These are phyloP conservation scores for Ceratobasidium sp. DNA, from an alignment of 1,284 basidiomycete species.

Conservation along the genomic window DNA sequence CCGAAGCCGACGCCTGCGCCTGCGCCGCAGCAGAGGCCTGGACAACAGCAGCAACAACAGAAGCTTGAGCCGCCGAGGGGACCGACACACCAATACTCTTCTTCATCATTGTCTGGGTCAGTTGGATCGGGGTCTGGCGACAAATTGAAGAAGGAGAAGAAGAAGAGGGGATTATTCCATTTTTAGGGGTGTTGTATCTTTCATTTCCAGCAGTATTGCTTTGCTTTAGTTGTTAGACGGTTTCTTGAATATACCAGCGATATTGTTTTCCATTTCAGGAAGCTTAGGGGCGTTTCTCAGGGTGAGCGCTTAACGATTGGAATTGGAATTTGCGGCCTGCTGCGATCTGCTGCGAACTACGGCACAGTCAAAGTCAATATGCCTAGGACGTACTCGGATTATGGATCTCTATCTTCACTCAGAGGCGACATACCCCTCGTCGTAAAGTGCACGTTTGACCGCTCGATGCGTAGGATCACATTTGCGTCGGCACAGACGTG, in stretches of 20 bases:
- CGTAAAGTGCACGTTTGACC: constrained; percentile 83
- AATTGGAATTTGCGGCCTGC: constrained; percentile 20
- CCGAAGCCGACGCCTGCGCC: constrained; percentile 57
- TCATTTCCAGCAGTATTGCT: neutral
- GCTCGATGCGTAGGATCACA: constrained; percentile 77
- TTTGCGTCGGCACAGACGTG: constrained; percentile 83
- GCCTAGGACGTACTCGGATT: constrained; percentile 43
- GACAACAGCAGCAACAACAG: constrained; percentile 53
- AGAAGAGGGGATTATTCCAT: constrained; percentile 81
- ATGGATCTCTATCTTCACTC: constrained; percentile 42
- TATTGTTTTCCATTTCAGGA: neutral
- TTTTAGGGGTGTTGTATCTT: constrained; percentile 60
- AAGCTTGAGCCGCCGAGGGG: constrained; percentile 41
- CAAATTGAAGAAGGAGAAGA: constrained; percentile 62
- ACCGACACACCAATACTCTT: constrained; percentile 43
- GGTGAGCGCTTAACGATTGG: constrained; percentile 36
- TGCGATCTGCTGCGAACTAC: constrained; percentile 45
- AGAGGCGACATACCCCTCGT: constrained; percentile 70
- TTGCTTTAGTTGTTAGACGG: constrained; percentile 11
- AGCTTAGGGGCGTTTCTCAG: constrained; percentile 40
- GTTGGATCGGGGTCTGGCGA: constrained; percentile 49
- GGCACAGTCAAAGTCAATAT: constrained; percentile 40
- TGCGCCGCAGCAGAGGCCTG: constrained; percentile 65
- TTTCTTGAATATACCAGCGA: constrained; percentile 44
- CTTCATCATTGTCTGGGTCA: constrained; percentile 45